Evolutionary conservation across 2,329 filamentous ascomycete genomes (phyloP), one percentile per base, ranked within the genome.

Genomic region (Aureobasidium pullulans): DNA sequence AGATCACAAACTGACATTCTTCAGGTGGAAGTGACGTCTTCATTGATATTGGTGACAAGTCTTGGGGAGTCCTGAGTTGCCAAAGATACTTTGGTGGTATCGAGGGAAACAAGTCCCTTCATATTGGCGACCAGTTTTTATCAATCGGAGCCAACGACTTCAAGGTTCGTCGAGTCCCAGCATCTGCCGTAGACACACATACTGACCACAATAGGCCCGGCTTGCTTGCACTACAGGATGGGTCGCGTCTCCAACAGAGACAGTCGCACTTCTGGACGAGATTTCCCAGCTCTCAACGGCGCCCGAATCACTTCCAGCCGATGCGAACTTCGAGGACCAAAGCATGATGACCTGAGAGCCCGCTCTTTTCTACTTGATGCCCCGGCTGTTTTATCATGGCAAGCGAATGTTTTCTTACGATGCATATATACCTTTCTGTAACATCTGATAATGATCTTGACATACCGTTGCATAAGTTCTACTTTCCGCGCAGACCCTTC

Each of bases 1-100:
- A 13, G 6, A n/a, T n/a, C 34, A 43, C 46, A 44, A n/a, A 50
- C 43, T 52, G 13, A 57, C 31, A 31, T 9, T n/a, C 11, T 11
- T 1, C 46, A 81, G 79, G 93, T 57, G 94, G 94, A 10, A 93
- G 94, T 63, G 94, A 99, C 72, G 91, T 97, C 43, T 99, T 99
- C 74, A 92, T 99, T 57, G 94, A 99, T 72, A 96, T 99, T 69
- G 94, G 94, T 59, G 94, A 99, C 76, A 99, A 99, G 76, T 91
- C 87, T 57, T 96, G 92, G 88, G 94, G 94, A 64, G 94, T 99
- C 2, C 81, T 89, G 36, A 90, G 92, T 4, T 96, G 92, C 71
- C 94, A 99, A 76, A 83, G 86, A 60, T 96, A 90, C 78, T 96
- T 96, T 71, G 88, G 88, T 4, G 84, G 79, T 1, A 83, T 96